phyloP scores from a whole-genome alignment of 805 yeast genomes.

The Wickerhamomyces hampshirensis region DNA sequence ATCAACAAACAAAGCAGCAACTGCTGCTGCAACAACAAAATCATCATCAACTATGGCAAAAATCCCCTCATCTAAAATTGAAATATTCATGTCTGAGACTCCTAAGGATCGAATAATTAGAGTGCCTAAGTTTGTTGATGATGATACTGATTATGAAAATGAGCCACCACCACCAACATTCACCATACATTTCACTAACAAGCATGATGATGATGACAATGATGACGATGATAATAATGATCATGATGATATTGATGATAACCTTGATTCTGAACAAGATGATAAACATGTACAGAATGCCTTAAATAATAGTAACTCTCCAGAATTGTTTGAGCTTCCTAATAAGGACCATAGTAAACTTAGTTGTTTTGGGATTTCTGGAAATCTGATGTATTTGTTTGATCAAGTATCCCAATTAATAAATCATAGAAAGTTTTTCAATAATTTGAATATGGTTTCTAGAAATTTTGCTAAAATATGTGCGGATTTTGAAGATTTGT shows the following conservation, averaged over 20 bases:
- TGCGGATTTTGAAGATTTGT: conserved; percentile 40
- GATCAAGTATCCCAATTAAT: conserved; percentile 36
- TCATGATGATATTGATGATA: conserved; percentile 2
- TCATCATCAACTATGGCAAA: conserved; percentile 1
- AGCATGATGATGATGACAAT: conserved; percentile 5
- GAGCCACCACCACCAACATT: conserved; percentile 24
- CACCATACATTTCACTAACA: conserved; percentile 16
- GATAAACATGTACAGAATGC: not conserved
- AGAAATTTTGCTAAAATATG: conserved; percentile 44
- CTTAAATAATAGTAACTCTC: too few species aligned
- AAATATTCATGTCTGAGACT: conserved; percentile 17
- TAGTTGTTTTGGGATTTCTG: conserved; percentile 17
- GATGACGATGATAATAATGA: conserved; percentile 2
- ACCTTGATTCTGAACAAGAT: not conserved
- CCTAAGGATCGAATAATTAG: conserved; percentile 22
- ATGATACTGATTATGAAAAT: conserved; percentile 11
- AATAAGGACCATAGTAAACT: not conserved
- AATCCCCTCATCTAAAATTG: conserved; percentile 7
- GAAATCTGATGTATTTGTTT: conserved; percentile 30
- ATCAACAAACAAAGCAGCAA: not conserved
- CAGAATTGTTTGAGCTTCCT: conserved; percentile 6
- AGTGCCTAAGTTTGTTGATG: conserved; percentile 18
- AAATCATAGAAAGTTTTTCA: conserved; percentile 40
- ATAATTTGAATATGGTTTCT: conserved; percentile 30
- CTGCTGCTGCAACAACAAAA: not conserved